Conservation (phyloP, 192 early-diverging fungal genomes). For the Rhizophlyctis rosea region DNA sequence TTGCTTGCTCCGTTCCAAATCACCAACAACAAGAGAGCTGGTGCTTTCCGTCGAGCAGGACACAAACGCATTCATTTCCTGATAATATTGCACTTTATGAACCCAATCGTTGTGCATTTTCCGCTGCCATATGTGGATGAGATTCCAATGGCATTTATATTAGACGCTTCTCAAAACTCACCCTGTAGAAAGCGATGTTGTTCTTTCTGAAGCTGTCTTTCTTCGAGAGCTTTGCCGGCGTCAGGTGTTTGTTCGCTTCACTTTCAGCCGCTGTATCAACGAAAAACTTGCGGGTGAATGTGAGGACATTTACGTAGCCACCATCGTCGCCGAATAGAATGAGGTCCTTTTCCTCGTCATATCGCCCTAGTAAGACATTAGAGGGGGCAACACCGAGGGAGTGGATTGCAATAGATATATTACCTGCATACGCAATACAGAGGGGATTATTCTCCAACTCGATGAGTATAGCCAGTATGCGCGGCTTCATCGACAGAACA, state of each 20-base stretch:
- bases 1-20: constrained; percentile 54
- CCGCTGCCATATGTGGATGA: constrained; percentile 18
- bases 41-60: constrained; percentile 51
- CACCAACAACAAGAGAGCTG: constrained; percentile 53
- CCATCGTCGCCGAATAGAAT: constrained; percentile 62
- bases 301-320: constrained; percentile 56
- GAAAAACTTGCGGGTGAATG: constrained; percentile 48
- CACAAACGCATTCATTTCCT: constrained; percentile 62
- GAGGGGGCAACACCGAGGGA: neutral
- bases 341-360: constrained; percentile 53
- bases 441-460: constrained; percentile 61
- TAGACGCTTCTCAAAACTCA: constrained; percentile 14
- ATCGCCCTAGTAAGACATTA: constrained; percentile 29
- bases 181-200: constrained; percentile 46
- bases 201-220: constrained; percentile 44
- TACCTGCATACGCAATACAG: constrained; percentile 52
- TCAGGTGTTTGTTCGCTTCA: constrained; percentile 40
- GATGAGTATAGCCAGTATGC: constrained; percentile 43
- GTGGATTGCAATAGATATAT: neutral
- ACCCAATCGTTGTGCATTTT: constrained; percentile 68
- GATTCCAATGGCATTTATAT: neutral
- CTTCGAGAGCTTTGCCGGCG: constrained; percentile 41
- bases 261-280: constrained; percentile 41
- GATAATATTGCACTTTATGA: constrained; percentile 54
- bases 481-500: constrained; percentile 59